phyloP scores from a whole-genome alignment of 371 early-diverging fungal species.

The Zychaea mexicana region DNA sequence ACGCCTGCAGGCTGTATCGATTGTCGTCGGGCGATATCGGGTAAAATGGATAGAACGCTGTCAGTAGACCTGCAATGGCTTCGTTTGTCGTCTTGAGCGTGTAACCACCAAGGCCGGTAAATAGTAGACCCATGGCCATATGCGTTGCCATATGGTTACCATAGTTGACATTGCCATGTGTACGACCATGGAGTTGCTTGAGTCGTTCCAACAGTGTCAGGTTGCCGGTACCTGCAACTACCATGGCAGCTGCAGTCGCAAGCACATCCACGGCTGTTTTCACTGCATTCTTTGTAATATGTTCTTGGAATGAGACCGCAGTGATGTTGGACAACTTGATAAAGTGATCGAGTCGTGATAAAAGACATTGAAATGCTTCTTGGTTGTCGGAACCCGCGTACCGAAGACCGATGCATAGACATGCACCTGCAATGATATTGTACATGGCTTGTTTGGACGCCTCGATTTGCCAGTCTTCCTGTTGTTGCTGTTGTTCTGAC shows the following conservation, averaged over 20 bases:
- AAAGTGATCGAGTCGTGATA: slow-evolving; percentile 55
- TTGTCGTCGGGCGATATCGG: slow-evolving; percentile 73
- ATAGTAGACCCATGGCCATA: slow-evolving; percentile 85
- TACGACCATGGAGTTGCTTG: slow-evolving; percentile 53
- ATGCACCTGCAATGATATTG: slow-evolving; percentile 76
- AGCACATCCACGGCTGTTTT: slow-evolving; percentile 70
- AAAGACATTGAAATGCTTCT: slow-evolving; percentile 50
- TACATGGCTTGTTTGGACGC: slow-evolving; percentile 60
- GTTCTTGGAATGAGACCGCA: slow-evolving; percentile 57
- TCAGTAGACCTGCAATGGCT: slow-evolving; percentile 72
- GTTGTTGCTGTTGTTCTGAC: slow-evolving; percentile 12
- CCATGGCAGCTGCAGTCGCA: slow-evolving; percentile 65
- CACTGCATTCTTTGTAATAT: slow-evolving; percentile 54
- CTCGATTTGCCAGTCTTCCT: slow-evolving; percentile 33
- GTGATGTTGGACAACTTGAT: slow-evolving; percentile 27
- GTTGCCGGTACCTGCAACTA: slow-evolving; percentile 86
- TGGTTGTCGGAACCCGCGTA: slow-evolving; percentile 77
- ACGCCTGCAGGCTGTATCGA: slow-evolving; percentile 76
- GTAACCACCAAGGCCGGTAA: slow-evolving; percentile 78
- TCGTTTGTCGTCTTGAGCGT: slow-evolving; percentile 71
- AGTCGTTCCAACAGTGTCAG: slow-evolving; percentile 58
- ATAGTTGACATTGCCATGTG: slow-evolving; percentile 53
- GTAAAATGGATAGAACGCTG: slow-evolving; percentile 81
- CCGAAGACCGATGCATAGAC: slow-evolving; percentile 77
- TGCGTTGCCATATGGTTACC: slow-evolving; percentile 84